Evolutionary conservation across 805 yeast genomes (phyloP).

Genomic region (Cyberlindnera japonica): DNA sequence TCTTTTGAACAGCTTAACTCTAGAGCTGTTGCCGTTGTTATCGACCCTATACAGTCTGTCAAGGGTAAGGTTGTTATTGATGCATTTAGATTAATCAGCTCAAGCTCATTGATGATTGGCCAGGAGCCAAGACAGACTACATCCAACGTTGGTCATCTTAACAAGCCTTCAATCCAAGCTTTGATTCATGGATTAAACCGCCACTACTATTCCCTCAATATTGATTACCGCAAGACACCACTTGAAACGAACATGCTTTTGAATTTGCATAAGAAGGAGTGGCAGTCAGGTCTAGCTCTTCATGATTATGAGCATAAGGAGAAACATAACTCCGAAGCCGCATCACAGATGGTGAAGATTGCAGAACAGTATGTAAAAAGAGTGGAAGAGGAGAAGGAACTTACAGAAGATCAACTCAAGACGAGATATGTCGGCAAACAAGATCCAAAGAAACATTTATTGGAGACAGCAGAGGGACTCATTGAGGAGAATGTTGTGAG

Average conservation of each 20-base stretch:
- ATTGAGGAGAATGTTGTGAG: constrained; percentile 90
- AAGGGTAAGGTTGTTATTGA: constrained; percentile 98
- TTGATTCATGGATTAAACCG: constrained; percentile 95
- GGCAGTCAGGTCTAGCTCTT: constrained; percentile 90
- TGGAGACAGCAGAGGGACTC: constrained; percentile 79
- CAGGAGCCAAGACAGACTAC: constrained; percentile 98
- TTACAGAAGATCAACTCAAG: constrained; percentile 82
- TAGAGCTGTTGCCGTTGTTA: constrained; percentile 96
- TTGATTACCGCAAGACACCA: constrained; percentile 89
- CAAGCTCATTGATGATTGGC: constrained; percentile 86
- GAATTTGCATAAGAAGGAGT: constrained; percentile 89
- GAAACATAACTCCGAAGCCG: constrained; percentile 65
- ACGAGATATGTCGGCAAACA: constrained; percentile 97
- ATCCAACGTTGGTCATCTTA: constrained; percentile 89
- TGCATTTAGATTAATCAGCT: constrained; percentile 91
- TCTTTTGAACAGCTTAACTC: constrained; percentile 94
- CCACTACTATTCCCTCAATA: constrained; percentile 92
- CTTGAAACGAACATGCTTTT: constrained; percentile 91
- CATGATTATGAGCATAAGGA: constrained; percentile 76
- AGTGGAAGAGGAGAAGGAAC: constrained; percentile 87
- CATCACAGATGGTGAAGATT: constrained; percentile 78
- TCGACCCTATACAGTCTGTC: constrained; percentile 97
- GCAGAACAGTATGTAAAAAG: constrained; percentile 88
- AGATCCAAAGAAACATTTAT: constrained; percentile 96
- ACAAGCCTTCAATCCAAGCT: constrained; percentile 96